A percentile compares a stretch with the other conserved stretches of the same genome.
Conservation (phyloP, 768 basidiomycete genomes). For the Panaeolus papilionaceus region DNA sequence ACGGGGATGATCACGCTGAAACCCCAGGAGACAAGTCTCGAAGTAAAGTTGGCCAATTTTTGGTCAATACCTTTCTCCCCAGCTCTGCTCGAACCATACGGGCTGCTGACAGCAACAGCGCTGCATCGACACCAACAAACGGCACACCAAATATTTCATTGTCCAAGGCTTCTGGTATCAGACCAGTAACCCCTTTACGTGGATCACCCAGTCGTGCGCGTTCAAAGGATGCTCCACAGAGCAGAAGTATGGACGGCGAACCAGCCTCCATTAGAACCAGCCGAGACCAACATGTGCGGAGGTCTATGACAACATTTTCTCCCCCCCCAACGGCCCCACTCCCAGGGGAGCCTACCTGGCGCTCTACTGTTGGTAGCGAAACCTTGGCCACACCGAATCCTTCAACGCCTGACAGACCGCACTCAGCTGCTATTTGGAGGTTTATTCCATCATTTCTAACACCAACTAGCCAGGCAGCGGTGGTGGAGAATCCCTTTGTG, state of each 20-base stretch:
- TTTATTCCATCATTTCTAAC: slow-evolving; percentile 58
- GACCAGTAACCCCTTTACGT: not conserved
- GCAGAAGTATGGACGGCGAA: not conserved
- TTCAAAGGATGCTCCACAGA: not conserved
- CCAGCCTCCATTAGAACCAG: not conserved
- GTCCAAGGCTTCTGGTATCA: slow-evolving; percentile 18
- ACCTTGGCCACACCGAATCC: not conserved
- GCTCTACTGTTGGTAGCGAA: slow-evolving; percentile 26
- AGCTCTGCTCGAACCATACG: slow-evolving; percentile 43
- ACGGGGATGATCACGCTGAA: slow-evolving; percentile 30
- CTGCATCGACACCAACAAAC: slow-evolving; percentile 25
- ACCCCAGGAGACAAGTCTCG: slow-evolving; percentile 9
- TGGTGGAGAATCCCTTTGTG: slow-evolving; percentile 26
- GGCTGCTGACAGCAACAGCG: slow-evolving; percentile 42
- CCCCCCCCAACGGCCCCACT: slow-evolving; percentile 36
- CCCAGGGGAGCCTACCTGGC: slow-evolving; percentile 23
- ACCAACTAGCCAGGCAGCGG: slow-evolving; percentile 29
- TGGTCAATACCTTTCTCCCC: slow-evolving; percentile 60
- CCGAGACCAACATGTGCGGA: slow-evolving; percentile 19
- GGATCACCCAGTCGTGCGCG: not conserved
- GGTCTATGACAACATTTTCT: slow-evolving; percentile 28
- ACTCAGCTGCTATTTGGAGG: slow-evolving; percentile 47
- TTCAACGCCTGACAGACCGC: slow-evolving; percentile 25
- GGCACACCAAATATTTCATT: slow-evolving; percentile 9
- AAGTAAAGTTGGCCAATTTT: slow-evolving; percentile 53